Base-by-base conservation (phyloP, 2,329 filamentous ascomycete species). In the Fusarium palustre region DNA sequence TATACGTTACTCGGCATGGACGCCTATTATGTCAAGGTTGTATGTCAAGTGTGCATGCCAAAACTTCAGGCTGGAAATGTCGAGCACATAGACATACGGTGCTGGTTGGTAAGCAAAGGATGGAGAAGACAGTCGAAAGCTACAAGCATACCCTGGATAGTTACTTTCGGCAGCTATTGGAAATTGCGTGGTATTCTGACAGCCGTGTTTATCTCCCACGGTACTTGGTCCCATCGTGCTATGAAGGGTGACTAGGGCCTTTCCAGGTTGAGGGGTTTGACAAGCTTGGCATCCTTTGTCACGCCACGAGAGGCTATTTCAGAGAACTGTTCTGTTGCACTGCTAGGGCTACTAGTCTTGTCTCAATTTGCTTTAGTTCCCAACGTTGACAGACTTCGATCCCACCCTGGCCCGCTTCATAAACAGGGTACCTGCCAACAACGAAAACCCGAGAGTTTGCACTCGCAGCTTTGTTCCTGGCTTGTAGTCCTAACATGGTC, bases 151-250 rank as follows among this genome's bases (percentile, higher is more conserved):
- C 33, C 33, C 33, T 34, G 33, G 33, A 34, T 3, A 34, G 9
- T 18, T 1, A 34, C 7, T 16, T 0, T 34, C 4, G 0, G 33
- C 16, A 18, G 16, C 34, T 10, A n/a, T 11, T 36, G 10, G 3
- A 30, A 30, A 30, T 11, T 30, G 28, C 28, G 28, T 30, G 28
- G 28, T 30, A 30, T 30, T 28, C 28, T 18, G 33, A 36, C 33
- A 36, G 16, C 16, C 33, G 16, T 36, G 10, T 18, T 18, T n/a
- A 16, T 36, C n/a, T 36, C 8, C 34, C 15, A 18, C 4, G 28
- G 28, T 10, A 36, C 4, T 9, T 18, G 16, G 34, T n/a, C 5
- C 9, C 34, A 30, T 18, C 7, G 18, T 36, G 34, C 34, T 10
- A 5, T 36, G 9, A 2, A 36, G n/a, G 16, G 16, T 18, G 7